Percentiles rank a stretch among this genome's conserved stretches.
Evolutionary conservation across 805 yeast species (phyloP).

Genomic region (Candida loeiensis): DNA sequence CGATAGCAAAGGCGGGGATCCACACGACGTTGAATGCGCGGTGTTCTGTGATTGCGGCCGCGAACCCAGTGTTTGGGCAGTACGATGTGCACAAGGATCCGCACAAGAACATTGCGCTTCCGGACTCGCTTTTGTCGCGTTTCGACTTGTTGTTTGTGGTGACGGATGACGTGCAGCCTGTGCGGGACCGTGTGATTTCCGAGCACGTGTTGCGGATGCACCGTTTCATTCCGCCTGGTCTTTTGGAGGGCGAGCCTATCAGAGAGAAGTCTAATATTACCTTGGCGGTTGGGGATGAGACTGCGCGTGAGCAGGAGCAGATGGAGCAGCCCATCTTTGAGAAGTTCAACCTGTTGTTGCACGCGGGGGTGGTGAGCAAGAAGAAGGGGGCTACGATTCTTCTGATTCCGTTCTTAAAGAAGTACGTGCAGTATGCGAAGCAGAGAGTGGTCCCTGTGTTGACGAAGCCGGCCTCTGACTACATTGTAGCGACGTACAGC

Average conservation of each 20-base stretch:
- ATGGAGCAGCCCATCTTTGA: slow-evolving; percentile 69
- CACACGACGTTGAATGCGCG: slow-evolving; percentile 95
- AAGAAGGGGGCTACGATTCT: slow-evolving; percentile 37
- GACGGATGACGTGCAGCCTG: slow-evolving; percentile 88
- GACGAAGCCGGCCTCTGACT: slow-evolving; percentile 70
- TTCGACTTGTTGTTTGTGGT: slow-evolving; percentile 93
- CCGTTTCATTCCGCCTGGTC: slow-evolving; percentile 81
- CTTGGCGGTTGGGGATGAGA: slow-evolving; percentile 75
- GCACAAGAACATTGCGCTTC: slow-evolving; percentile 92
- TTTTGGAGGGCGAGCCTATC: slow-evolving; percentile 89
- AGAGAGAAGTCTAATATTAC: slow-evolving; percentile 70
- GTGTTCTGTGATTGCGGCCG: slow-evolving; percentile 96
- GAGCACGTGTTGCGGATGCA: slow-evolving; percentile 96
- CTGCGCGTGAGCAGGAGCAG: slow-evolving; percentile 34
- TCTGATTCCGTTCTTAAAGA: slow-evolving; percentile 80
- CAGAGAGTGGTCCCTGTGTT: slow-evolving; percentile 79
- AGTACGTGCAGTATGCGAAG: slow-evolving; percentile 92
- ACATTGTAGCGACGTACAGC: slow-evolving; percentile 77
- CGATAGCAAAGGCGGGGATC: slow-evolving; percentile 97
- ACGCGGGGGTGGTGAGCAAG: slow-evolving; percentile 60
- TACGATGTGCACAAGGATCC: slow-evolving; percentile 95
- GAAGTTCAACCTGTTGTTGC: slow-evolving; percentile 75
- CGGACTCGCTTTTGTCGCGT: slow-evolving; percentile 94
- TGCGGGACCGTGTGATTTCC: slow-evolving; percentile 79
- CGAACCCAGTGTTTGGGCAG: slow-evolving; percentile 96